These are phyloP conservation scores for Thermomyces lanuginosus DNA, from an alignment of 2,329 filamentous ascomycete genomes.

Conservation along the genomic window DNA sequence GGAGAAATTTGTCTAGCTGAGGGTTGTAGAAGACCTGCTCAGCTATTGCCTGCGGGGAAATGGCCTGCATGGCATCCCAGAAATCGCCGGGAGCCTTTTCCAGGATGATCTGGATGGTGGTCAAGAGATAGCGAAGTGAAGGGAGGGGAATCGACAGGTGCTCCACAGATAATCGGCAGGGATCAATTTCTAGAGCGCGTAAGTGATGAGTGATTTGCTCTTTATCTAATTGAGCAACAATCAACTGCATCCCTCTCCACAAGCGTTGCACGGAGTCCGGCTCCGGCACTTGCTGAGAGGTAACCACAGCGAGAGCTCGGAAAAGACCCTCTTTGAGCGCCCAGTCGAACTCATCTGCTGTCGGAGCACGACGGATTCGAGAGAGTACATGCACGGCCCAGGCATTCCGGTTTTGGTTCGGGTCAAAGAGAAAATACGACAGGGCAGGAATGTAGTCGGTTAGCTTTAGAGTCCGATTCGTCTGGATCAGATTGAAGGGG, in stretches of 20 bases:
- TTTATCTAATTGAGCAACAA: constrained; percentile 57
- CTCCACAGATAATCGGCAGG: constrained; percentile 44
- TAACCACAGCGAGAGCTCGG: constrained; percentile 47
- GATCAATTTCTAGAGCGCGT: constrained; percentile 58
- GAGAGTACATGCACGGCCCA: constrained; percentile 58
- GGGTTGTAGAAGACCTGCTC: constrained; percentile 68
- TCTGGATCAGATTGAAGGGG: constrained; percentile 67
- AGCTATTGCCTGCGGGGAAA: constrained; percentile 63
- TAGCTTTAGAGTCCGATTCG: constrained; percentile 62
- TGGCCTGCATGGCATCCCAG: constrained; percentile 74
- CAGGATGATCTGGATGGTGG: constrained; percentile 53
- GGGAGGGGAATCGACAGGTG: constrained; percentile 47
- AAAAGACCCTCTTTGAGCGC: constrained; percentile 60
- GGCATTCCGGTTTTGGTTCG: constrained; percentile 43
- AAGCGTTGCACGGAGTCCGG: constrained; percentile 50
- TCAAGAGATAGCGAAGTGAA: constrained; percentile 52
- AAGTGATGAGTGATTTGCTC: constrained; percentile 62
- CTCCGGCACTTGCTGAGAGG: constrained; percentile 29
- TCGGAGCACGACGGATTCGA: constrained; percentile 47
- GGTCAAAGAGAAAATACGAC: constrained; percentile 68
- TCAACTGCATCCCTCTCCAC: constrained; percentile 61
- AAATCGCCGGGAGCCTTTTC: constrained; percentile 63
- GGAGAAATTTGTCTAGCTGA: constrained; percentile 41
- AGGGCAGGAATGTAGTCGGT: constrained; percentile 64
- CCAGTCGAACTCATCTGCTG: constrained; percentile 68